Evolutionary conservation across 2,329 filamentous ascomycete genomes (phyloP), one percentile per base, ranked within the genome.

Genomic region (Aspergillus brasiliensis): DNA sequence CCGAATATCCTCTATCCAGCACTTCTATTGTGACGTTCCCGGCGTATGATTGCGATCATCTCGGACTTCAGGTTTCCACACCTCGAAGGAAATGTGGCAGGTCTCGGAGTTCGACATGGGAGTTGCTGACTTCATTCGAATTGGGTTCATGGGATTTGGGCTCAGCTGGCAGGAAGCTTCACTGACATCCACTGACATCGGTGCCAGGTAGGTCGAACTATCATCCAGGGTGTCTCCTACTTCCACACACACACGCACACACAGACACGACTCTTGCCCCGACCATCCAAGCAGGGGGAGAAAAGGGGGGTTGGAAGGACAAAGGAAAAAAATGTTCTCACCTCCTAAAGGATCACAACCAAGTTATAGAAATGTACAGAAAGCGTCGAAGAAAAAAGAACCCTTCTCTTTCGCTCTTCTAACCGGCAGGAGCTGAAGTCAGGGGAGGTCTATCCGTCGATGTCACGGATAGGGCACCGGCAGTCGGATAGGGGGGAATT

Each of bases 391-490:
- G 55, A 62, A 62, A 67, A 64, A 59, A 62, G 51, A 56, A 62
- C 70, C 71, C 69, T 71, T 70, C 58, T 67, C 31, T 69, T 65
- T 72, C 65, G 71, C 70, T 72, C 73, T 69, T 74, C 71, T 75
- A 75, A 72, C 71, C 73, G 71, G 73, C 69, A 75, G 73, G 69
- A 74, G 73, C 71, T 70, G 67, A 67, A 69, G 31, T 68, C 68
- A 74, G 72, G 70, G 70, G 67, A 67, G 65, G 65, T 70, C 67
- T 64, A 65, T 67, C 69, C 60, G 72, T 72, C 69, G 69, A 67
- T 62, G 61, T 60, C 65, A 67, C 69, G 70, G 65, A 70, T 71
- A 66, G 64, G 69, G 69, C 67, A 70, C 70, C 69, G 73, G 60
- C 60, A 65, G 70, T 58, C 56, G 70, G 68, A 65, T 64, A 58